These are phyloP conservation scores for Myriangium duriaei DNA, from an alignment of 2,329 filamentous ascomycete species.

Conservation along the genomic window DNA sequence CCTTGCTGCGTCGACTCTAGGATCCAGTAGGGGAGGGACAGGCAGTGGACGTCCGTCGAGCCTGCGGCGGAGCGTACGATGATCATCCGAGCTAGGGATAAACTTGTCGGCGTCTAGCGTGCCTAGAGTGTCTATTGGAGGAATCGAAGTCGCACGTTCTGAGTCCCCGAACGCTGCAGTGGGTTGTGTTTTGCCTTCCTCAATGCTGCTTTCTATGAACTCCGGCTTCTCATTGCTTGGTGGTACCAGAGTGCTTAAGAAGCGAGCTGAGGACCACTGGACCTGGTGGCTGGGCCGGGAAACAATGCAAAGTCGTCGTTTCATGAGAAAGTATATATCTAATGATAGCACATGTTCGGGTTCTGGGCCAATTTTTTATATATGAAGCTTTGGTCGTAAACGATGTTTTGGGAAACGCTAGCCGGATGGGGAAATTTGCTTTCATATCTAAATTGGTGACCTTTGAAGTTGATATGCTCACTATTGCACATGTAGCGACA, in stretches of 20 bases:
- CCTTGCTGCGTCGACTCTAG: not conserved
- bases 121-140: not conserved
- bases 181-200: no score
- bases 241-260: not conserved
- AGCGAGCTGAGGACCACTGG: not conserved
- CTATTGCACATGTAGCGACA: no score
- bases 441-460: no score
- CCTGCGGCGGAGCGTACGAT: not conserved
- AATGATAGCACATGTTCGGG: not conserved
- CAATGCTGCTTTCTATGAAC: not conserved
- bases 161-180: not conserved
- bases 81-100: not conserved
- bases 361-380: not conserved
- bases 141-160: not conserved
- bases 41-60: constrained; percentile 3
- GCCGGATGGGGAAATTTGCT: not conserved
- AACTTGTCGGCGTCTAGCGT: not conserved
- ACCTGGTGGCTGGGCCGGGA: not conserved
- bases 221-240: no score
- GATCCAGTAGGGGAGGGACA: constrained; percentile 8
- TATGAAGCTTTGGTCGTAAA: not conserved
- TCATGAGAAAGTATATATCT: not conserved
- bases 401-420: not conserved
- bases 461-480: no score
- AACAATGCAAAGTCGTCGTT: not conserved